Percentiles rank a stretch among this genome's conserved stretches.
Conservation (phyloP, 306 rosid species). For the Cucurbita pepo region DNA sequence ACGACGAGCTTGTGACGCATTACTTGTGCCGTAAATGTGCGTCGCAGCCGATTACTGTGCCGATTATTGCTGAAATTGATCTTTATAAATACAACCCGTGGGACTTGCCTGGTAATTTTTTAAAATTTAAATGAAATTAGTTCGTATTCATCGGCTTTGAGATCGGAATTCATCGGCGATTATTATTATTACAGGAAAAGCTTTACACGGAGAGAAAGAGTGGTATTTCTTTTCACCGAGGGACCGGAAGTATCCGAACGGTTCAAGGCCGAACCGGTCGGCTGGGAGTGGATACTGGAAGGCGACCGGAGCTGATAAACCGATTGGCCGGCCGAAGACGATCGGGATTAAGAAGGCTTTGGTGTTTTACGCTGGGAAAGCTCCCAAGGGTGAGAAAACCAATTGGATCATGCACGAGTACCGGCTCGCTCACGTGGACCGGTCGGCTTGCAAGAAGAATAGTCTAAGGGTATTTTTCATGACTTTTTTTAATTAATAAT, state of each 20-base stretch:
- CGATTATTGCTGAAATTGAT: slow-evolving; percentile 82
- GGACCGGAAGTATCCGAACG: slow-evolving; percentile 87
- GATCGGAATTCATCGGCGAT: neutral
- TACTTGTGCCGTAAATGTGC: slow-evolving; percentile 75
- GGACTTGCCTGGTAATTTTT: slow-evolving; percentile 63
- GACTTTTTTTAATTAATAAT: neutral
- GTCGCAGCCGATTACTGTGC: slow-evolving; percentile 55
- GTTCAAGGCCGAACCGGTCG: slow-evolving; percentile 92
- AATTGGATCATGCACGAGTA: slow-evolving; percentile 99
- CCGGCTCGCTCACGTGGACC: slow-evolving; percentile 90
- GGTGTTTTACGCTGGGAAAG: slow-evolving; percentile 87
- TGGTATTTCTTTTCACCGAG: slow-evolving; percentile 91
- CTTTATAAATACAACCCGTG: slow-evolving; percentile 78
- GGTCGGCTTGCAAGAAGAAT: slow-evolving; percentile 69
- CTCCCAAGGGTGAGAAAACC: slow-evolving; percentile 81
- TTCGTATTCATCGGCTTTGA: neutral
- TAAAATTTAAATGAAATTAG: neutral
- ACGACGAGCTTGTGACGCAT: slow-evolving; percentile 86
- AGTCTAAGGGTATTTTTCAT: slow-evolving; percentile 43
- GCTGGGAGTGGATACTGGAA: slow-evolving; percentile 96
- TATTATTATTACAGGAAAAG: slow-evolving; percentile 4
- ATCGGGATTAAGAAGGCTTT: slow-evolving; percentile 88
- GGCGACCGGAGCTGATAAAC: slow-evolving; percentile 96
- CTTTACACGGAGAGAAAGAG: slow-evolving; percentile 75
- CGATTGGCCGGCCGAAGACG: slow-evolving; percentile 71